A percentile compares a stretch with the other conserved stretches of the same genome.
These are phyloP conservation scores for Tetrapisispora pingtungensis DNA, from an alignment of 805 yeast species.

Conservation along the genomic window DNA sequence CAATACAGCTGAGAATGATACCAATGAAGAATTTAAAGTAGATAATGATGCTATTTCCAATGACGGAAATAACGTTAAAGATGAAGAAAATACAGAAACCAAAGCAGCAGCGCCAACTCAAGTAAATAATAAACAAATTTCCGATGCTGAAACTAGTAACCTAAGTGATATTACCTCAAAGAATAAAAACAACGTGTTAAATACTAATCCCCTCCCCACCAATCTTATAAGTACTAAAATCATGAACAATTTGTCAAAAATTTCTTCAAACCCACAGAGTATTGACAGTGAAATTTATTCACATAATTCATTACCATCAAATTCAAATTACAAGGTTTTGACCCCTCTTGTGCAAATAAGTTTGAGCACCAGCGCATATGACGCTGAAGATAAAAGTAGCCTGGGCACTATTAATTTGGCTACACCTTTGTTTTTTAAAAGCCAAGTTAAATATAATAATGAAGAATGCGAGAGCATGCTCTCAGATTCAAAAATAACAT, in stretches of 20 bases:
- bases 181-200: not conserved
- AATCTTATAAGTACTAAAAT: not conserved
- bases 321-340: not conserved
- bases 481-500: not conserved
- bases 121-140: too few species aligned
- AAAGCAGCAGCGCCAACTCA: too few species aligned
- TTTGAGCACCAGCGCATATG: not conserved
- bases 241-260: not conserved
- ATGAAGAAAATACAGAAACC: too few species aligned
- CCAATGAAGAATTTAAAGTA: not conserved
- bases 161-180: not conserved
- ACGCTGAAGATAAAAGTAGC: not conserved
- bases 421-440: slow-evolving; percentile 1
- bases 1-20: not conserved
- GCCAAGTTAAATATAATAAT: not conserved
- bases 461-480: not conserved
- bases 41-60: not conserved
- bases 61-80: not conserved
- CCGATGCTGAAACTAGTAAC: too few species aligned
- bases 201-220: not conserved
- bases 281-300: not conserved
- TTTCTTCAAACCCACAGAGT: not conserved
- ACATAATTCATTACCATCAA: not conserved
- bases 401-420: not conserved
- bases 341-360: slow-evolving; percentile 2